Conservation (phyloP, 2,329 filamentous ascomycete genomes). For the Colletotrichum echinochloae region DNA sequence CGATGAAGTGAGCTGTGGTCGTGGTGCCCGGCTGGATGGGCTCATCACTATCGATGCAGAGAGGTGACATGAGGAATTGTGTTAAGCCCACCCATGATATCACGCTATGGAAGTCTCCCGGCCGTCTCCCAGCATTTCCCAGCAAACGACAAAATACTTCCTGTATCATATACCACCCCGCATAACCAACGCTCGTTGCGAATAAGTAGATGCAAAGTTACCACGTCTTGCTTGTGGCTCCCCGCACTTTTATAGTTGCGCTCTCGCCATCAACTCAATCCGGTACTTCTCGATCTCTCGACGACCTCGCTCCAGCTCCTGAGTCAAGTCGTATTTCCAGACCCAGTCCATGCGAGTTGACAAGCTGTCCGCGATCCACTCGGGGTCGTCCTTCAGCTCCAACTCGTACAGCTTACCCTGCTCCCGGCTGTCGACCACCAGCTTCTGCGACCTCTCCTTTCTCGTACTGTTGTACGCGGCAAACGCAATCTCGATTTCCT, state of each 20-base stretch:
- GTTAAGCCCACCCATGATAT: background rate
- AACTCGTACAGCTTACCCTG: constrained; percentile 30
- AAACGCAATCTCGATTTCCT: constrained; percentile 39
- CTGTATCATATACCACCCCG: background rate
- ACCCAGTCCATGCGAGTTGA: constrained; percentile 34
- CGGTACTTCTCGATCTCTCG: constrained; percentile 16
- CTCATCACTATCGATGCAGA: background rate
- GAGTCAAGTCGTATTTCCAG: constrained; percentile 30
- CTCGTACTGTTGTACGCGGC: constrained; percentile 36
- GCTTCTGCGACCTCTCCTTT: constrained; percentile 19
- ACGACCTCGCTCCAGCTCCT: constrained; percentile 23
- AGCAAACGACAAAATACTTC: background rate
- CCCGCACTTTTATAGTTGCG: constrained; percentile 2
- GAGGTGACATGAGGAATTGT: background rate
- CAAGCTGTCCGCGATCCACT: constrained; percentile 25
- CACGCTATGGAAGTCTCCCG: background rate
- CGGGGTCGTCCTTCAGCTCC: constrained; percentile 28
- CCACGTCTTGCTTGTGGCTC: background rate
- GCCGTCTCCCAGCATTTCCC: background rate
- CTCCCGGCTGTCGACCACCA: constrained; percentile 30
- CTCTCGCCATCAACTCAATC: background rate
- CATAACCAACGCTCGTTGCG: background rate
- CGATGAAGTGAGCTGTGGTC: background rate
- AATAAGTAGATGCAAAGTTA: background rate
- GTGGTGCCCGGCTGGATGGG: background rate